Evolutionary conservation across 1,284 basidiomycete genomes (phyloP).

Genomic region (Microstroma glucosiphilum): DNA sequence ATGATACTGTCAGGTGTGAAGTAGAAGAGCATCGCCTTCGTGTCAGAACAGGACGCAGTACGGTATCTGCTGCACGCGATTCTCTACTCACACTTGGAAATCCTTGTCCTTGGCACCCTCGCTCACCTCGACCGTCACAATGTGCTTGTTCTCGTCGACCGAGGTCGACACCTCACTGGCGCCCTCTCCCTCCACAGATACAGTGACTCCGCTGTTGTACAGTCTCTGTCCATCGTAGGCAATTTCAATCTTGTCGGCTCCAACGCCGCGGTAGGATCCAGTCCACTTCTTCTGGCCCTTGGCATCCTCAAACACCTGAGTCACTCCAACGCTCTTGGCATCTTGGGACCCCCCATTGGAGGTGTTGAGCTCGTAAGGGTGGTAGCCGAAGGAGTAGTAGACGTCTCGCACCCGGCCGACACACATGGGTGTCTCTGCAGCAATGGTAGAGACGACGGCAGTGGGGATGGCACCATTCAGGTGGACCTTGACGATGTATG

Average conservation of each 20-base stretch:
- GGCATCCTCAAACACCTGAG: slow-evolving; percentile 34
- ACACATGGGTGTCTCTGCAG: slow-evolving; percentile 45
- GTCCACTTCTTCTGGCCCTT: slow-evolving; percentile 37
- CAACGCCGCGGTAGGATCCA: slow-evolving; percentile 25
- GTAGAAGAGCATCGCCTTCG: background rate
- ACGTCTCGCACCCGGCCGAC: slow-evolving; percentile 36
- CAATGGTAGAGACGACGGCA: slow-evolving; percentile 31
- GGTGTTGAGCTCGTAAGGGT: slow-evolving; percentile 28
- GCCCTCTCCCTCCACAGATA: slow-evolving; percentile 28
- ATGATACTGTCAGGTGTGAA: background rate
- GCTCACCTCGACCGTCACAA: slow-evolving; percentile 26
- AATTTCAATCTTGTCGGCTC: slow-evolving; percentile 24
- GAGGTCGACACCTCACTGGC: slow-evolving; percentile 19
- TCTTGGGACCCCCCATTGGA: slow-evolving; percentile 17
- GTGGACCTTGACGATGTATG: slow-evolving; percentile 43
- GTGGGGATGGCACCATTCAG: slow-evolving; percentile 39
- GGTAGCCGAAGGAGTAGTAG: slow-evolving; percentile 31
- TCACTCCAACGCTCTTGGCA: slow-evolving; percentile 19
- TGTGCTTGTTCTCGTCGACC: slow-evolving; percentile 24
- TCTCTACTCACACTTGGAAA: slow-evolving; percentile 15
- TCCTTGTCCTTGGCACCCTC: slow-evolving; percentile 28
- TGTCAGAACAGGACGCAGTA: background rate
- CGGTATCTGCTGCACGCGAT: background rate
- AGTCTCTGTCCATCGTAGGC: slow-evolving; percentile 33
- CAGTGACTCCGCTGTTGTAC: slow-evolving; percentile 28